Evolutionary conservation across 805 yeast species (phyloP).

Genomic region (Metschnikowia orientalis): DNA sequence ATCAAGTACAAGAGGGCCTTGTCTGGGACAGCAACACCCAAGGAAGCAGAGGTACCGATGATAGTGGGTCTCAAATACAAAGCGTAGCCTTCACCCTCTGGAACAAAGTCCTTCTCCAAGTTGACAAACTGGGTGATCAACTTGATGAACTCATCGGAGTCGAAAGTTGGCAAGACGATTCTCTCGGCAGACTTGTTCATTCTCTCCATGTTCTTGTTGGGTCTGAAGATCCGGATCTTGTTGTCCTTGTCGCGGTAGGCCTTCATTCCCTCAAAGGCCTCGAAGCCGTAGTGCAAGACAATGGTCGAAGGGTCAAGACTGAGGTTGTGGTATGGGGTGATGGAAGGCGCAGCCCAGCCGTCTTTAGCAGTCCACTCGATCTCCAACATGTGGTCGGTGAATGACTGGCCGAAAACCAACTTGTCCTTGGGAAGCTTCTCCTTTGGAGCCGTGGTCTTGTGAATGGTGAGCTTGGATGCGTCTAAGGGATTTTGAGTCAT

Average conservation of each 20-base stretch:
- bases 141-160: conserved; percentile 69
- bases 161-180: conserved; percentile 85
- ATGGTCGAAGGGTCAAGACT: conserved; percentile 80
- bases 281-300: conserved; percentile 93
- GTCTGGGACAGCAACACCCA: conserved; percentile 83
- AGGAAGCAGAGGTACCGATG: conserved; percentile 85
- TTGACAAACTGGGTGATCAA: conserved; percentile 71
- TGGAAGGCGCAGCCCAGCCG: conserved; percentile 91
- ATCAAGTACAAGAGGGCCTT: conserved; percentile 81
- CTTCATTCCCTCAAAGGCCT: conserved; percentile 92
- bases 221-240: conserved; percentile 77
- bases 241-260: conserved; percentile 63
- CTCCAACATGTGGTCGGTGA: conserved; percentile 87
- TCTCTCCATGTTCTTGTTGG: conserved; percentile 87
- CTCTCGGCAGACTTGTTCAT: conserved; percentile 86
- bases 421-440: conserved; percentile 35
- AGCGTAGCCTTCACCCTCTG: conserved; percentile 83
- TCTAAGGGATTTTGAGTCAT: conserved; percentile 30
- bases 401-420: conserved; percentile 44
- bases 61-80: conserved; percentile 91
- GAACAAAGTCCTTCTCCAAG: conserved; percentile 74
- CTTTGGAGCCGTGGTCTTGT: conserved; percentile 35
- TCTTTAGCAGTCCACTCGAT: conserved; percentile 70
- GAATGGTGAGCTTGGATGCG: conserved; percentile 34
- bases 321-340: conserved; percentile 77